Evolutionary conservation across 306 rosid species (phyloP), one percentile per base, ranked within the genome.

Genomic region (Prinsepia uniflora): DNA sequence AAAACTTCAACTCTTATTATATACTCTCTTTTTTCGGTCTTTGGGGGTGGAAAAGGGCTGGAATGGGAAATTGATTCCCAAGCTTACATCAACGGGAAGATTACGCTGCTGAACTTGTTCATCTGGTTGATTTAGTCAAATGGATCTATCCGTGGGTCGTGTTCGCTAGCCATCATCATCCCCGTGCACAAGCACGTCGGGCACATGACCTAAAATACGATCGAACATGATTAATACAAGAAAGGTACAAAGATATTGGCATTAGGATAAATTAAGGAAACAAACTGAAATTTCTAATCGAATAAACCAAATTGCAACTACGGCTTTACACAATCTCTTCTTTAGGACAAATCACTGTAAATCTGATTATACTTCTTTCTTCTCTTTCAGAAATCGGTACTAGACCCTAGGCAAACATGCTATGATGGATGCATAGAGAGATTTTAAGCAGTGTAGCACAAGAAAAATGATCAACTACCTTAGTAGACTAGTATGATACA

Each of bases 181-280:
- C 98, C 98, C 17, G 98, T 92, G 80, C 98, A 92, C 65, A 92
- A 87, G 78, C 98, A 92, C 58, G 98, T 84, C 12, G 98, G 96
- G 75, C 98, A 90, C 98, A 92, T 92, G 48, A 90, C 98, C 98
- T 93, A 50, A 49, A 76, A 24, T 50, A 55, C 54, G 72, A 79
- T 17, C 48, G 53, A 45, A 17, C 58, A 30, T 52, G 36, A 55
- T 36, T 2, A 64, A 34, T 53, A 42, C 46, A n/a, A 50, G 63
- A n/a, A 10, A 10, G 48, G 10, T 6, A 34, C 30, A 14, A 18
- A 46, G 5, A 59, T 42, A 61, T 20, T 54, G 70, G 48, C 36
- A 61, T 2, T 18, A 11, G 18, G 9, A 47, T 19, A 20, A 41
- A 52, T 53, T n/a, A 54, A 69, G 20, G 14, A 67, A 47, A 67